phyloP scores from a whole-genome alignment of 495 filamentous ascomycete species.

The Chaetomidium leptoderma region DNA sequence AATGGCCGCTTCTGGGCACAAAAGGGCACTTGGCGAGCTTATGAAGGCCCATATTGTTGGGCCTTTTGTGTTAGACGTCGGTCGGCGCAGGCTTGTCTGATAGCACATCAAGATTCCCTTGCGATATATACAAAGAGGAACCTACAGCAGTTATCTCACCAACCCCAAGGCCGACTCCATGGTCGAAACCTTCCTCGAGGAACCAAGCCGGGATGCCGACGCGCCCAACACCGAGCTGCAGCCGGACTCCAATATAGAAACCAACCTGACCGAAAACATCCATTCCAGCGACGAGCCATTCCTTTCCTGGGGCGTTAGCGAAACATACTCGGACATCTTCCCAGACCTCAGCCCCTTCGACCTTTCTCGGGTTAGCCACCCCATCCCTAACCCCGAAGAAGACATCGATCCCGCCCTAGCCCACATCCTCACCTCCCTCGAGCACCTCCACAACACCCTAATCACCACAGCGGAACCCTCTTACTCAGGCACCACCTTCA shows the following conservation, averaged over 20 bases:
- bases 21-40: not conserved
- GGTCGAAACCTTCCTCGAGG: constrained; percentile 1
- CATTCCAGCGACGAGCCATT: not conserved
- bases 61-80: no score
- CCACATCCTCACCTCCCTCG: not conserved
- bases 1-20: not conserved
- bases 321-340: not conserved
- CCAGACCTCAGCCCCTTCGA: not conserved
- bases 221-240: not conserved
- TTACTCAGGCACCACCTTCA: constrained; percentile 18
- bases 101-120: constrained; percentile 15
- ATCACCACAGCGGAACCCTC: not conserved
- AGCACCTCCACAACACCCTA: not conserved
- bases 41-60: not conserved
- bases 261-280: no score
- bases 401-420: constrained; percentile 1
- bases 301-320: constrained; percentile 3
- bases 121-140: no score
- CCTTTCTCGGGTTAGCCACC: not conserved
- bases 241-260: not conserved
- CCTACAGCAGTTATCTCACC: no score
- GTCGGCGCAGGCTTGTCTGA: no score
- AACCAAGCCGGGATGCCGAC: not conserved
- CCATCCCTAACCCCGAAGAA: not conserved
- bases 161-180: constrained; percentile 19